A percentile compares a stretch with the other conserved stretches of the same genome.
phyloP scores from a whole-genome alignment of 306 rosid genomes.

The Senna tora region DNA sequence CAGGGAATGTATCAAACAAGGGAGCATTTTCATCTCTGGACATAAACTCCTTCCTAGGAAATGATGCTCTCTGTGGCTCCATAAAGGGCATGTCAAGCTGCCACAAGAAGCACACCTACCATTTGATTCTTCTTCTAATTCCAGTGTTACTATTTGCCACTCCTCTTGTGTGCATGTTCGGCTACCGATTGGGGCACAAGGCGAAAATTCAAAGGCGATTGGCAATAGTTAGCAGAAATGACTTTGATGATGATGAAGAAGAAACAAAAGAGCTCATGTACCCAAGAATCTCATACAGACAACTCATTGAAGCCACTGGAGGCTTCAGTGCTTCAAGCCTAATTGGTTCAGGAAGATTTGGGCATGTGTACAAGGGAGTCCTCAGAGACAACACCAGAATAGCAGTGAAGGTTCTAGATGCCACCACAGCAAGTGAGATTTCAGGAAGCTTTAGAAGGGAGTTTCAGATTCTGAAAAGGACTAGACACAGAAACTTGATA shows the following conservation, averaged over 20 bases:
- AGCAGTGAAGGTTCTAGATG: constrained; percentile 81
- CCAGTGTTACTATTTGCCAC: constrained; percentile 59
- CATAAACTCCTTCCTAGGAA: constrained; percentile 68
- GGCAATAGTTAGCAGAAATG: constrained; percentile 37
- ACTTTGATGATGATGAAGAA: constrained; percentile 51
- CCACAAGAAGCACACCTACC: constrained; percentile 48
- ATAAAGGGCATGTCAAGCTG: constrained; percentile 69
- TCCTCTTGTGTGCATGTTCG: constrained; percentile 57
- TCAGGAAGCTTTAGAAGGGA: constrained; percentile 82
- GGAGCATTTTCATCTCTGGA: constrained; percentile 71
- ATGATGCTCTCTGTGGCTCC: constrained; percentile 66
- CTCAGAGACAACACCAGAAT: constrained; percentile 71
- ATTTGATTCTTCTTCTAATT: constrained; percentile 50
- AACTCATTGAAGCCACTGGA: constrained; percentile 76
- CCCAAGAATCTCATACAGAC: constrained; percentile 76
- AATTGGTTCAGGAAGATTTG: constrained; percentile 85
- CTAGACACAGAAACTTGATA: constrained; percentile 82
- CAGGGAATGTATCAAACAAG: constrained; percentile 63
- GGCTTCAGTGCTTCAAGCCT: constrained; percentile 72
- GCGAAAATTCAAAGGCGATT: constrained; percentile 43
- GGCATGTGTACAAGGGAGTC: constrained; percentile 81
- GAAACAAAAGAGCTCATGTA: constrained; percentile 57
- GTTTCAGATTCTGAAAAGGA: constrained; percentile 68
- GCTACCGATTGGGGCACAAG: constrained; percentile 41
- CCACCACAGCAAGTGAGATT: constrained; percentile 51